phyloP scores from a whole-genome alignment of 2,329 filamentous ascomycete species.

The Colletotrichum zoysiae region DNA sequence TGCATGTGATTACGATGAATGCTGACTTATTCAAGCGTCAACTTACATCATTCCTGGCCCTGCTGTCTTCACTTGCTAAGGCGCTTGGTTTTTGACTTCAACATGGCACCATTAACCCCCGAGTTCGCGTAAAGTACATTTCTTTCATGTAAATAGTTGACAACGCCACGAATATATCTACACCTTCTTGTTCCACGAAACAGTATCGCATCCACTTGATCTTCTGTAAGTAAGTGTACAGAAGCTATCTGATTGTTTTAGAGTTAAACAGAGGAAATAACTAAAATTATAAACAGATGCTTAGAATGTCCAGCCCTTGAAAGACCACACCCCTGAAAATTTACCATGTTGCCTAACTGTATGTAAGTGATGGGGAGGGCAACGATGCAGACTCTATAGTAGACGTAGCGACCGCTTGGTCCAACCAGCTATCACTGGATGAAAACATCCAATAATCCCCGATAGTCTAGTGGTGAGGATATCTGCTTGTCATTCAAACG shows the following conservation, averaged over 20 bases:
- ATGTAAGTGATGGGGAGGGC: background rate
- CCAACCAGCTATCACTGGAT: constrained; percentile 14
- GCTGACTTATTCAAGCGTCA: constrained; percentile 49
- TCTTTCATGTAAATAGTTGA: constrained; percentile 25
- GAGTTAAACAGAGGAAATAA: too few relatives aligned
- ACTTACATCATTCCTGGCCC: constrained; percentile 63
- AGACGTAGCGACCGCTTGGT: fast-evolving
- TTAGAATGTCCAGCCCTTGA: too few relatives aligned
- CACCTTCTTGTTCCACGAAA: too few relatives aligned
- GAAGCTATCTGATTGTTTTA: background rate
- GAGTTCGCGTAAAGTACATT: too few relatives aligned
- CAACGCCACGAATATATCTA: background rate
- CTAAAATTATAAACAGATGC: too few relatives aligned
- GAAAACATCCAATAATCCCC: constrained; percentile 18
- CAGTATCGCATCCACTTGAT: too few relatives aligned
- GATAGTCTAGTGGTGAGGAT: constrained; percentile 42
- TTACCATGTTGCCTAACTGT: too few relatives aligned
- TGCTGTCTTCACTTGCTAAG: constrained; percentile 60
- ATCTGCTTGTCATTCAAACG: constrained; percentile 32
- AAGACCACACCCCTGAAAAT: too few relatives aligned
- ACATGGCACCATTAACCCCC: background rate
- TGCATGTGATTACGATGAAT: constrained; percentile 60
- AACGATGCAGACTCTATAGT: background rate
- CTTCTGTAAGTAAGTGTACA: background rate
- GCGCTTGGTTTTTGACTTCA: background rate